A percentile compares a stretch with the other conserved stretches of the same genome.
Evolutionary conservation across 2,329 filamentous ascomycete genomes (phyloP).

Genomic region (Mariannaea sp.): DNA sequence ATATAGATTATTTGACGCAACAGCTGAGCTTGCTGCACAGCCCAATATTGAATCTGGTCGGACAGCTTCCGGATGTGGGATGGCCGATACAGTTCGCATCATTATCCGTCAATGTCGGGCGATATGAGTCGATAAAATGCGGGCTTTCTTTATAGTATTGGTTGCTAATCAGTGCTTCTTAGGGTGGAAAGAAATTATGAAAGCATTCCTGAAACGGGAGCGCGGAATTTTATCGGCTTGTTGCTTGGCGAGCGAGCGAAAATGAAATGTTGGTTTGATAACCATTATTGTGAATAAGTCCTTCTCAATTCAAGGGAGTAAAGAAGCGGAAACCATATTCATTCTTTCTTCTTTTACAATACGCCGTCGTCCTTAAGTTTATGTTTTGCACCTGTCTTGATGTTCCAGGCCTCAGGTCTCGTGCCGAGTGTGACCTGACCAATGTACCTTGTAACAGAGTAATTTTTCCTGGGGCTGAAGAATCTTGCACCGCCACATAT

Average conservation of each 20-base stretch:
- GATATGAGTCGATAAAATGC: slow-evolving; percentile 24
- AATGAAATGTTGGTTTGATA: background rate
- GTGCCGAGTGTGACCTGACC: too few species aligned
- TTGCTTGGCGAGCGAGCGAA: background rate
- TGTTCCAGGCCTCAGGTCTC: too few species aligned
- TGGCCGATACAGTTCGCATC: slow-evolving; percentile 12
- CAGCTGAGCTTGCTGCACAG: background rate
- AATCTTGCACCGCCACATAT: slow-evolving; percentile 44
- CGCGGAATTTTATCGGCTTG: slow-evolving; percentile 18
- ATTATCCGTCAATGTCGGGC: slow-evolving; percentile 17
- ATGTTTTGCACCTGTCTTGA: background rate
- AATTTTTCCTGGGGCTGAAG: slow-evolving; percentile 23
- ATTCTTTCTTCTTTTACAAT: background rate
- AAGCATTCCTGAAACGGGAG: slow-evolving; percentile 24
- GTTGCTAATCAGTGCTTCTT: slow-evolving; percentile 12
- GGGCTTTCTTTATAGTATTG: slow-evolving; percentile 12
- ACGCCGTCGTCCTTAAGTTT: background rate
- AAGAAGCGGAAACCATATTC: background rate
- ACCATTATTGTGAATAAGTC: background rate
- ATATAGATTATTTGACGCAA: background rate
- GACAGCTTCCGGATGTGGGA: slow-evolving; percentile 17
- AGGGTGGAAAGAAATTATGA: background rate
- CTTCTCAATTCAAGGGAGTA: background rate
- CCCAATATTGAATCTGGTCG: background rate
- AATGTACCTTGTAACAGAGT: too few species aligned